Evolutionary conservation across 345 rosid species (phyloP), one percentile per base, ranked within the genome.

Genomic region (Corymbia maculata): DNA sequence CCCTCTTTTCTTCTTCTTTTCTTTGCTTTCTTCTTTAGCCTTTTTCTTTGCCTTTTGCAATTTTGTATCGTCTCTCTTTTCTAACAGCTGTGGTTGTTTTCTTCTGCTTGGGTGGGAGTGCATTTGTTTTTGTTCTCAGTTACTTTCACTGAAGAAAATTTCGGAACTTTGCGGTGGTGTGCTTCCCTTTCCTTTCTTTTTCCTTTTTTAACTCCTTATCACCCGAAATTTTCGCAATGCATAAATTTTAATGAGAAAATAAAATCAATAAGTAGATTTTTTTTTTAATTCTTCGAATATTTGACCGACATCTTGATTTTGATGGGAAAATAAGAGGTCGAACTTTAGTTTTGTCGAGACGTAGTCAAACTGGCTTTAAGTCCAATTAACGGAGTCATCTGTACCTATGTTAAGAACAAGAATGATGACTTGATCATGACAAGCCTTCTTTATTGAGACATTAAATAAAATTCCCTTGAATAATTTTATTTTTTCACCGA

Each of bases 291-390:
- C 36, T n/a, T 64, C 14, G 5, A 64, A 64, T n/a, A 14, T 64
- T 6, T 0, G 75, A n/a, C 19, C 7, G 15, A n/a, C 21, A 2
- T 64, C 42, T 2, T 14, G 75, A 64, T 13, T 64, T n/a, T 0
- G 2, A 64, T 1, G 75, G 75, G 75, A 64, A 64, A 64, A 7
- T 6, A n/a, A 64, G 16, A 64, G 19, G 75, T 64, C 19, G 7
- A 2, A 64, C n/a, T 13, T 30, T n/a, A n/a, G 36, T 64, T 16
- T 4, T 2, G 42, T n/a, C 6, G 42, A 64, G 13, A 64, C 4
- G 14, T n/a, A 3, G n/a, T n/a, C 36, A 64, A n/a, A 64, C 16
- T 28, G 13, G 36, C 17, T 13, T n/a, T n/a, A 13, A 64, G 6
- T 4, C 17, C 15, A n/a, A n/a, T n/a, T n/a, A n/a, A n/a, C n/a